phyloP scores from a whole-genome alignment of 164 flowering plant genomes.

The Magnolia changhungtana region DNA sequence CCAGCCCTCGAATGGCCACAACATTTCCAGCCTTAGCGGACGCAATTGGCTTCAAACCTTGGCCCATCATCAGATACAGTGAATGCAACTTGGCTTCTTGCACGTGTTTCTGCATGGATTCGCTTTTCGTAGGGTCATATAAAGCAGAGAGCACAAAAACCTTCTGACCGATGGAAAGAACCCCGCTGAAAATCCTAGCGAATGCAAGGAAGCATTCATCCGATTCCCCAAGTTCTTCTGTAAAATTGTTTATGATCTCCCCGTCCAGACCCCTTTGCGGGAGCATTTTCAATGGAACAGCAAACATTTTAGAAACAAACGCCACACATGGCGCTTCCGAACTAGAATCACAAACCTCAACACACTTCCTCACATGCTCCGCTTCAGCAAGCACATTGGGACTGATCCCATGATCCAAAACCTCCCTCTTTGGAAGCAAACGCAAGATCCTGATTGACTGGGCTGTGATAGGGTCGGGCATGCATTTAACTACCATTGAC shows the following conservation, averaged over 20 bases:
- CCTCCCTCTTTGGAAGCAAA: conserved; percentile 66
- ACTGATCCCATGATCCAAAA: conserved; percentile 23
- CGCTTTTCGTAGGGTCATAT: conserved; percentile 74
- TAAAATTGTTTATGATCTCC: conserved; percentile 35
- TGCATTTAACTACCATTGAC: conserved; percentile 72
- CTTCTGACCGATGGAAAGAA: conserved; percentile 57
- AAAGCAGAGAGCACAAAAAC: conserved; percentile 82
- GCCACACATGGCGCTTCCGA: conserved; percentile 80
- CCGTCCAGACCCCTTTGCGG: conserved; percentile 58
- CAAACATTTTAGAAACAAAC: conserved; percentile 95
- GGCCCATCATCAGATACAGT: conserved; percentile 92
- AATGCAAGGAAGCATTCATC: conserved; percentile 92
- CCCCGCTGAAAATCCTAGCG: conserved; percentile 90
- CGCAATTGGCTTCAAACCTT: conserved; percentile 67
- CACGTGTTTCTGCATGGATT: conserved; percentile 62
- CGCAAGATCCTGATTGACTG: conserved; percentile 66
- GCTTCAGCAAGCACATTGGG: conserved; percentile 57
- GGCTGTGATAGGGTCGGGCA: conserved; percentile 80
- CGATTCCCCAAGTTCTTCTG: conserved; percentile 51
- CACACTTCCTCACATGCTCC: conserved; percentile 62
- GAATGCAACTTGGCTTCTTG: conserved; percentile 78
- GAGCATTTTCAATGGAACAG: conserved; percentile 73
- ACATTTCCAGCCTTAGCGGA: conserved; percentile 77
- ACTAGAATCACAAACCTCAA: conserved; percentile 71
- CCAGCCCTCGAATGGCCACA: conserved; percentile 85